phyloP scores from a whole-genome alignment of 202 grass and related monocot genomes.

The Zizania palustris region DNA sequence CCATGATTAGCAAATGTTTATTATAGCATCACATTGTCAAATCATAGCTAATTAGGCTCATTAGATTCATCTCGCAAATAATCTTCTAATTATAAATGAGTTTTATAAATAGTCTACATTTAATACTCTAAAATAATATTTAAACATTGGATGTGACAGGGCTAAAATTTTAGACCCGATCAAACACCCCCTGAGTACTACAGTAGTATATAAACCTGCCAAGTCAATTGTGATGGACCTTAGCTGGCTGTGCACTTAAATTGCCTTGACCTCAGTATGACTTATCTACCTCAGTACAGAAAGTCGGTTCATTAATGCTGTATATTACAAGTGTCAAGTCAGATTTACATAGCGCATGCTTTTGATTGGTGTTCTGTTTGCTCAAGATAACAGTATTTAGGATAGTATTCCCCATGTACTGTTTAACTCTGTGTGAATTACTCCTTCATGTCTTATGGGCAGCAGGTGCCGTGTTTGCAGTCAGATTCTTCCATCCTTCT shows the following conservation, averaged over 20 bases:
- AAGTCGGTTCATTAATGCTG: conserved; percentile 19
- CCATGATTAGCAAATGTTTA: too few species aligned
- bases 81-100: too few species aligned
- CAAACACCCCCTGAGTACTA: too few species aligned
- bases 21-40: too few species aligned
- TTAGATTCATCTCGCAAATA: too few species aligned
- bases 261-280: neutral
- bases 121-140: too few species aligned
- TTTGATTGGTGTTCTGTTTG: neutral
- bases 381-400: neutral
- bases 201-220: neutral
- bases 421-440: neutral
- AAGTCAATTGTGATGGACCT: neutral
- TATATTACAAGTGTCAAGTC: neutral
- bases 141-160: too few species aligned
- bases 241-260: neutral
- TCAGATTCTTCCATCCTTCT: conserved; percentile 74
- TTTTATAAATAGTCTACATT: too few species aligned
- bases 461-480: conserved; percentile 80
- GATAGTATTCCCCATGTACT: neutral
- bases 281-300: neutral
- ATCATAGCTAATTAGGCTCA: too few species aligned
- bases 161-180: too few species aligned
- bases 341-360: neutral
- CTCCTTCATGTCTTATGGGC: neutral